Conservation (phyloP, 768 basidiomycete species). For the Boletus edulis region DNA sequence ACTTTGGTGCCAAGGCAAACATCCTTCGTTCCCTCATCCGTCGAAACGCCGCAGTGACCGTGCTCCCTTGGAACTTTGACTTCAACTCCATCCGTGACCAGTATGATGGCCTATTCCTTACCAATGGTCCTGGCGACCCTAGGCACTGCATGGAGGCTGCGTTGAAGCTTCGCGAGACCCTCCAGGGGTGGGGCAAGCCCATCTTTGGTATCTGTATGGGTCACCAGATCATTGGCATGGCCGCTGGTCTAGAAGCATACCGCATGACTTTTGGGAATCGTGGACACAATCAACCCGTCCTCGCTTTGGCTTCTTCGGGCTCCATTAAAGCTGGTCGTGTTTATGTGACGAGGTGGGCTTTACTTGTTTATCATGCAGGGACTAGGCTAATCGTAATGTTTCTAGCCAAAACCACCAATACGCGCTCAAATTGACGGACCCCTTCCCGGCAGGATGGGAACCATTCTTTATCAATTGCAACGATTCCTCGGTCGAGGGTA, state of each 20-base stretch:
- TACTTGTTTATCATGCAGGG: neutral
- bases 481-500: slow-evolving; percentile 97
- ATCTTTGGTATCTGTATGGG: slow-evolving; percentile 99
- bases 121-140: slow-evolving; percentile 97
- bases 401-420: slow-evolving; percentile 95
- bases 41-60: slow-evolving; percentile 89
- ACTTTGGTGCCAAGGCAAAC: slow-evolving; percentile 98
- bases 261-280: slow-evolving; percentile 99
- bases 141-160: slow-evolving; percentile 84
- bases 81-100: slow-evolving; percentile 90
- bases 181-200: slow-evolving; percentile 89
- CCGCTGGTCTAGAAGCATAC: slow-evolving; percentile 94
- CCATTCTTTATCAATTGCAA: slow-evolving; percentile 99
- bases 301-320: slow-evolving; percentile 90
- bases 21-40: slow-evolving; percentile 91
- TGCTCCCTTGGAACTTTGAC: slow-evolving; percentile 97
- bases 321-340: slow-evolving; percentile 95
- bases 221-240: slow-evolving; percentile 96
- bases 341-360: slow-evolving; percentile 83
- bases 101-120: slow-evolving; percentile 92
- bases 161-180: slow-evolving; percentile 72
- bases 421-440: slow-evolving; percentile 89
- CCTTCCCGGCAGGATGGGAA: slow-evolving; percentile 96
- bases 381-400: slow-evolving; percentile 3
- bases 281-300: slow-evolving; percentile 97